These are phyloP conservation scores for Gynandropsis gynandra DNA, from an alignment of 345 rosid species.

Conservation along the genomic window DNA sequence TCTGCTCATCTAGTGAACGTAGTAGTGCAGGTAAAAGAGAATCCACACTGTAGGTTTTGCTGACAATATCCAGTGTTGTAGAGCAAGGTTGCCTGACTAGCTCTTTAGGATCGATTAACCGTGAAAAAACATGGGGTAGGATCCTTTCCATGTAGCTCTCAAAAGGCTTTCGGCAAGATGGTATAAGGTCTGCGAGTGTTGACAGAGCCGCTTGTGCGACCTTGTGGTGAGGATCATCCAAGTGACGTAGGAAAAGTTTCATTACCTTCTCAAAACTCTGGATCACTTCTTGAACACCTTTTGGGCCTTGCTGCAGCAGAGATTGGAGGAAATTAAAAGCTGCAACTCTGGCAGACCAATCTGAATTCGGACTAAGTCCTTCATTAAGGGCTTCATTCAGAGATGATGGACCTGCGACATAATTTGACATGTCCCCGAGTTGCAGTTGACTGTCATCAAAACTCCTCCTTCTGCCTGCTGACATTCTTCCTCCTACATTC, in stretches of 20 bases:
- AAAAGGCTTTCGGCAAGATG: constrained; percentile 96
- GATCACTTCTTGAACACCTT: constrained; percentile 87
- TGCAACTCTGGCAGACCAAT: constrained; percentile 96
- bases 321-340: constrained; percentile 83
- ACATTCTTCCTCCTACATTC: constrained; percentile 66
- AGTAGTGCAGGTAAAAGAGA: constrained; percentile 89
- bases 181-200: constrained; percentile 86
- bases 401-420: constrained; percentile 77
- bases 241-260: constrained; percentile 95
- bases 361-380: constrained; percentile 85
- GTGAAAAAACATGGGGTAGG: constrained; percentile 92
- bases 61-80: constrained; percentile 86
- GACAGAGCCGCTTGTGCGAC: constrained; percentile 99
- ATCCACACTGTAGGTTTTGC: constrained; percentile 88
- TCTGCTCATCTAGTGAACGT: constrained; percentile 95
- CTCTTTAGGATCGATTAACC: constrained; percentile 96
- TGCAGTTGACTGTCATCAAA: constrained; percentile 87
- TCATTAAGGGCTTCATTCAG: constrained; percentile 80
- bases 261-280: constrained; percentile 96
- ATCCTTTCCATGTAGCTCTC: constrained; percentile 98
- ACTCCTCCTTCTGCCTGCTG: constrained; percentile 82
- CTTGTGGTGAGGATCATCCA: constrained; percentile 99
- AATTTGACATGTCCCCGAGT: constrained; percentile 70
- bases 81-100: constrained; percentile 93
- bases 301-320: constrained; percentile 86